Base-by-base conservation (phyloP, 805 yeast species). In the Myxozyma kluyveri region DNA sequence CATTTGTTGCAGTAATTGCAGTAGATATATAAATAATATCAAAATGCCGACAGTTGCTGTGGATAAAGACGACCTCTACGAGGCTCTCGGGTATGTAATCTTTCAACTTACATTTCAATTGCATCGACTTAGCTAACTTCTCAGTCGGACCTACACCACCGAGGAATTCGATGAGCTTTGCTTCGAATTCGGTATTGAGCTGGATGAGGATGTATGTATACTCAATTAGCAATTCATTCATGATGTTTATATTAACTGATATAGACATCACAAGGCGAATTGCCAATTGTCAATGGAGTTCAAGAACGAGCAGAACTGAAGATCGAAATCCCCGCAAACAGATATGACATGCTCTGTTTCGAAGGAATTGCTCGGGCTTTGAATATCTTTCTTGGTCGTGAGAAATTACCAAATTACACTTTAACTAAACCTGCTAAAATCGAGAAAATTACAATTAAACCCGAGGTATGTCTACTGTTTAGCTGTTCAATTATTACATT, bases 321-420 rank as follows among this genome's bases (percentile, higher is more conserved):
- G 74, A 88, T 93, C 65, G 99, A 93, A 71, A 83, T 95, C 59
- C 97, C 96, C 52, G 99, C 99, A 57, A 93, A 93, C 74, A 56
- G 61, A 33, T 95, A 93, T 67, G 99, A 93, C 70, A 82, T 93
- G 90, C 81, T 93, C 61, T 95, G 99, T 76, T 86, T 89, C 63
- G 99, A 93, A 73, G 99, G 99, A 67, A 89, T 93, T 70, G 89
- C 97, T 1, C 95, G 88, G 67, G 91, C 98, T 1, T 75, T 93
- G 67, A 89, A 89, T 65, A 95, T 90, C 68, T 93, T 87, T 67
- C 76, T 91, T 63, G 96, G 95, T 33, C 81, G 79, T 54, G 56
- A 49, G 18, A 67, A 72, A 43, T 75, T 85, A 39, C 96, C 99
- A 46, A 69, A 72, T 27, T 91, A 79, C 76, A 80, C 72, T 47